Conservation (phyloP, 2,329 filamentous ascomycete genomes). For the Volutella citrinella region DNA sequence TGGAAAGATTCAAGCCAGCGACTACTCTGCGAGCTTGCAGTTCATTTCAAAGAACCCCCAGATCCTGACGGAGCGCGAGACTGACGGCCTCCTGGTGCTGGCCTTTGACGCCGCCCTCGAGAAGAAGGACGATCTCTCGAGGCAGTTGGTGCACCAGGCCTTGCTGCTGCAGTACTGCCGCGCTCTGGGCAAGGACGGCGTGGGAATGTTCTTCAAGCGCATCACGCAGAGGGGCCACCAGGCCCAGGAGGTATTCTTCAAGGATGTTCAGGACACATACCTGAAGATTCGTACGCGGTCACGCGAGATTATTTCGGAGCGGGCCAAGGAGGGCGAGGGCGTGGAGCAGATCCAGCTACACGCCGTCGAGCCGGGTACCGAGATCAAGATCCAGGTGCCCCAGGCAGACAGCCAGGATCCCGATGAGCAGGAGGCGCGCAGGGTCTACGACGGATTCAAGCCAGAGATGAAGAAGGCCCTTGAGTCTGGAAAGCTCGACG, state of each 20-base stretch:
- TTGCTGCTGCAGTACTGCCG: conserved; percentile 93
- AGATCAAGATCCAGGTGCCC: conserved; percentile 85
- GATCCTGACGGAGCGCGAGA: conserved; percentile 80
- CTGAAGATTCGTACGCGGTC: conserved; percentile 74
- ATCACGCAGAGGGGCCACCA: conserved; percentile 88
- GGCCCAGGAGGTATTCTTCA: conserved; percentile 84
- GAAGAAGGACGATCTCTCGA: conserved; percentile 70
- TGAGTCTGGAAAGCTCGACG: conserved; percentile 81
- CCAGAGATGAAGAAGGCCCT: conserved; percentile 79
- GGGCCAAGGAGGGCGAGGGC: conserved; percentile 52
- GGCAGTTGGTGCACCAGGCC: conserved; percentile 89
- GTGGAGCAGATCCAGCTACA: conserved; percentile 98
- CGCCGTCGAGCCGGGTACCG: conserved; percentile 88
- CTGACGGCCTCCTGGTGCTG: conserved; percentile 84
- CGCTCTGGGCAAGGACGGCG: conserved; percentile 81
- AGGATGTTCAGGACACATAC: conserved; percentile 90
- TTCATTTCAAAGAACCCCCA: conserved; percentile 78
- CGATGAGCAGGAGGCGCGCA: conserved; percentile 60
- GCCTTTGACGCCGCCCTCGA: conserved; percentile 87
- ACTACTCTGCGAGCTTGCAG: conserved; percentile 70
- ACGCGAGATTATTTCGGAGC: conserved; percentile 62
- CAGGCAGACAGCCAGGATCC: conserved; percentile 64
- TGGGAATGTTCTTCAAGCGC: conserved; percentile 91
- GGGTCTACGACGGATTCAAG: conserved; percentile 80
- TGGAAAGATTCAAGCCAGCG: conserved; percentile 69